Evolutionary conservation across 805 yeast species (phyloP).

Genomic region (Teunomyces atbi): DNA sequence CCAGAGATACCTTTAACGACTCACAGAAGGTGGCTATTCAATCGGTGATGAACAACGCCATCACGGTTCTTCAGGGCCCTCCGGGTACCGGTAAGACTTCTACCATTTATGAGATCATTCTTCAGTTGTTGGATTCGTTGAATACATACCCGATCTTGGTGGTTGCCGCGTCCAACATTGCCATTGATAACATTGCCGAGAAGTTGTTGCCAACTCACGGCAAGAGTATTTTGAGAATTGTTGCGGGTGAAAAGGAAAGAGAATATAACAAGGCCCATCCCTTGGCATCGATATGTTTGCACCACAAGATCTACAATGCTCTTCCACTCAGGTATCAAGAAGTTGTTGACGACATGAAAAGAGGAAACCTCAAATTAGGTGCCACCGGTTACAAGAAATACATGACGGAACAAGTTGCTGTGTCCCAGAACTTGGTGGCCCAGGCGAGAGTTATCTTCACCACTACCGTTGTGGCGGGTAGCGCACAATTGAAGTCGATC

Average conservation of each 20-base stretch:
- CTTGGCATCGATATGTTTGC: constrained; percentile 59
- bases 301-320: constrained; percentile 53
- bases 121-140: constrained; percentile 54
- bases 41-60: constrained; percentile 49
- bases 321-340: constrained; percentile 47
- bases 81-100: constrained; percentile 45
- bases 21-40: constrained; percentile 59
- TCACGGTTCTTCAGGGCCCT: constrained; percentile 49
- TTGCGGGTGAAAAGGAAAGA: constrained; percentile 57
- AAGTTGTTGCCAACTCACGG: constrained; percentile 53
- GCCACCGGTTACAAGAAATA: constrained; percentile 51
- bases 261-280: constrained; percentile 61
- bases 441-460: constrained; percentile 72
- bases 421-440: constrained; percentile 50
- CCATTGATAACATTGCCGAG: constrained; percentile 75
- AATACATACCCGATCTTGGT: constrained; percentile 64
- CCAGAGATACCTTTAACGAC: constrained; percentile 50
- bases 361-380: constrained; percentile 18
- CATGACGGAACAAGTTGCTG: constrained; percentile 41
- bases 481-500: constrained; percentile 56
- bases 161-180: constrained; percentile 74
- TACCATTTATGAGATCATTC: constrained; percentile 42
- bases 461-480: constrained; percentile 72
- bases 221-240: constrained; percentile 54
- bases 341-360: constrained; percentile 41